Percentiles rank a stretch among this genome's conserved stretches.
Conservation (phyloP, 2,329 filamentous ascomycete species). For the Verticillium albo-atrum region DNA sequence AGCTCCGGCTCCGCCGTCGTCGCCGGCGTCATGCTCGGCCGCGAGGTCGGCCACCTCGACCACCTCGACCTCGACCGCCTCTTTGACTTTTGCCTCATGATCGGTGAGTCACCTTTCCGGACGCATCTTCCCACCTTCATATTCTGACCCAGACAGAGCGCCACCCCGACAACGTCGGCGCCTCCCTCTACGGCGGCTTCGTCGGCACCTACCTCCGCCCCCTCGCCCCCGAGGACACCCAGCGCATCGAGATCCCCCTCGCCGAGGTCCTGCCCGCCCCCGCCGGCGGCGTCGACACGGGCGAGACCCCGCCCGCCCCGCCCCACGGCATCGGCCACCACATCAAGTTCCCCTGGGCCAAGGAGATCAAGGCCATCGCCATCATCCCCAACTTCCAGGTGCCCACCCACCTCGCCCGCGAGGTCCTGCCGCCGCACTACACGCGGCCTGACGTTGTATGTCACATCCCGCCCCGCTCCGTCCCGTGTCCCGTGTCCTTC, state of each 20-base stretch:
- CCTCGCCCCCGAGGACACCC: slow-evolving; percentile 80
- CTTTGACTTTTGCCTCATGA: slow-evolving; percentile 97
- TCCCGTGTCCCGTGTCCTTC: slow-evolving; percentile 3
- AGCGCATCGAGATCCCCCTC: slow-evolving; percentile 87
- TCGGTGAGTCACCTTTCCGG: slow-evolving; percentile 56
- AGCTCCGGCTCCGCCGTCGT: slow-evolving; percentile 95
- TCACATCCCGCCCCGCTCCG: slow-evolving; percentile 15
- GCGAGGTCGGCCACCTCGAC: slow-evolving; percentile 65
- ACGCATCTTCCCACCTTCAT: too few species aligned
- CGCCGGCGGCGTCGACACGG: slow-evolving; percentile 87
- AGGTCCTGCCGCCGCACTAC: slow-evolving; percentile 78
- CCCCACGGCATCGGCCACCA: slow-evolving; percentile 91
- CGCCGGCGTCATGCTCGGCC: slow-evolving; percentile 87
- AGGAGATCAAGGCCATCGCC: slow-evolving; percentile 93
- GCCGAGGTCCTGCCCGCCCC: slow-evolving; percentile 89
- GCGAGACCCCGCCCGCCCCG: slow-evolving; percentile 80
- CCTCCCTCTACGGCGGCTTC: slow-evolving; percentile 92
- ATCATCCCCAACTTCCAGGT: slow-evolving; percentile 97
- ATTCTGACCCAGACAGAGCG: too few species aligned
- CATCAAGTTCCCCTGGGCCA: slow-evolving; percentile 90
- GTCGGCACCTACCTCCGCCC: slow-evolving; percentile 96
- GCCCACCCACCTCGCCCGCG: slow-evolving; percentile 84
- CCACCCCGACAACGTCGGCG: slow-evolving; percentile 92
- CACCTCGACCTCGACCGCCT: slow-evolving; percentile 70
- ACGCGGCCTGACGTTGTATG: slow-evolving; percentile 76